These are phyloP conservation scores for Phytopythium sindhum DNA, from an alignment of 352 stramenopile genomes.

Conservation along the genomic window DNA sequence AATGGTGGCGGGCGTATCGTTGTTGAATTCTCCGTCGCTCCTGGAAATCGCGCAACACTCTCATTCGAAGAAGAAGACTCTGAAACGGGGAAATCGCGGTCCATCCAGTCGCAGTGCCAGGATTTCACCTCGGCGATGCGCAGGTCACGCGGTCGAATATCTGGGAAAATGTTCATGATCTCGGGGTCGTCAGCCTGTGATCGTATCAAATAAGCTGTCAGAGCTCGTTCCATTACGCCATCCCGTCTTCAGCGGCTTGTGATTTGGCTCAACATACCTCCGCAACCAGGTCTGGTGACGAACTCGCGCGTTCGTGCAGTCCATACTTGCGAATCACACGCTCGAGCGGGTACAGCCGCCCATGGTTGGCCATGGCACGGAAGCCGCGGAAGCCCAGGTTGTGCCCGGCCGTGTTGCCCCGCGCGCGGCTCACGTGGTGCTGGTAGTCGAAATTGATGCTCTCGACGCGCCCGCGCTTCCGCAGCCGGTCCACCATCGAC, in stretches of 20 bases:
- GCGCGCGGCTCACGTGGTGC: neutral
- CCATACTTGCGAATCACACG: slow-evolving; percentile 10
- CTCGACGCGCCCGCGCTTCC: slow-evolving; percentile 66
- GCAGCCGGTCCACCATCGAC: slow-evolving; percentile 42
- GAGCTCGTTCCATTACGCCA: neutral
- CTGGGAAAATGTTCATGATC: slow-evolving; percentile 73
- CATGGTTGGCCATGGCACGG: slow-evolving; percentile 3
- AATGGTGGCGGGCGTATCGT: neutral
- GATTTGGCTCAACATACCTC: slow-evolving; percentile 1
- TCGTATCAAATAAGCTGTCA: neutral
- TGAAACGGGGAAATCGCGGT: slow-evolving; percentile 25
- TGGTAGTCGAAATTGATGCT: slow-evolving; percentile 47
- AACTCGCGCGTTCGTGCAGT: slow-evolving; percentile 10
- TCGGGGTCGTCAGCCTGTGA: slow-evolving; percentile 38
- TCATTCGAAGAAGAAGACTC: neutral
- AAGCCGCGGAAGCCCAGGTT: slow-evolving; percentile 5
- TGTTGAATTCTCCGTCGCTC: neutral
- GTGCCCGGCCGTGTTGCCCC: slow-evolving; percentile 1
- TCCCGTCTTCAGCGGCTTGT: neutral
- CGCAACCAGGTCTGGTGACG: slow-evolving; percentile 8
- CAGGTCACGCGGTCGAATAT: slow-evolving; percentile 75
- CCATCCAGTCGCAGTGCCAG: slow-evolving; percentile 77
- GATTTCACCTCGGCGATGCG: slow-evolving; percentile 80
- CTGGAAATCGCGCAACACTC: neutral
- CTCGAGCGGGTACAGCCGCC: slow-evolving; percentile 2